Conservation (phyloP, 2,329 filamentous ascomycete species). For the Penicillium sp. region DNA sequence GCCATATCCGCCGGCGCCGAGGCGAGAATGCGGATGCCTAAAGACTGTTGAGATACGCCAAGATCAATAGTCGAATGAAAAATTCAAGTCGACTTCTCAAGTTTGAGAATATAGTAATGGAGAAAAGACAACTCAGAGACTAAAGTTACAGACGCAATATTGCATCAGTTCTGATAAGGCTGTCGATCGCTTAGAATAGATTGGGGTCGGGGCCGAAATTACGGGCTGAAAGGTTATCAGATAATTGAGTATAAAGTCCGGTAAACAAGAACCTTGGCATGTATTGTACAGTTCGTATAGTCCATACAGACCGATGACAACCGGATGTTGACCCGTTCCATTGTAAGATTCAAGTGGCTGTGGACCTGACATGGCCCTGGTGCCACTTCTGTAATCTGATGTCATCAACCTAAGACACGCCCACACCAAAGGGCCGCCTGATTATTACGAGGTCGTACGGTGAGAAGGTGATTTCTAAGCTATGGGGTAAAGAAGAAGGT, state of each 20-base stretch:
- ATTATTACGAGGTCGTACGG: neutral
- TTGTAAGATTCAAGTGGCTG: neutral
- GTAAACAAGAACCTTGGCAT: neutral
- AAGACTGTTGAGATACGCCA: slow-evolving; percentile 3
- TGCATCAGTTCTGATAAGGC: neutral
- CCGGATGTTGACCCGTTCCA: neutral
- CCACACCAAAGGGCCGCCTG: neutral
- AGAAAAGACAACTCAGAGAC: neutral
- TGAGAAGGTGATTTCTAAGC: neutral
- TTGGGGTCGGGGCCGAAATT: slow-evolving; percentile 1
- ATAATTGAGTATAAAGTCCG: neutral
- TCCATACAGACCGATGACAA: neutral
- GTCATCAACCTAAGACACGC: neutral
- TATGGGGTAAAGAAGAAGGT: neutral
- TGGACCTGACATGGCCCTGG: neutral
- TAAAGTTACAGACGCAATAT: neutral
- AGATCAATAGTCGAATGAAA: neutral
- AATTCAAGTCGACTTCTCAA: neutral
- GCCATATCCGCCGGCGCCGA: neutral
- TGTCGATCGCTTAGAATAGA: slow-evolving; percentile 1
- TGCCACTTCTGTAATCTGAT: neutral
- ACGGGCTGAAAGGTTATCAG: neutral
- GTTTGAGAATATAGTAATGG: neutral
- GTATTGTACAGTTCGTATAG: neutral
- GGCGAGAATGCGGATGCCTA: slow-evolving; percentile 13